phyloP scores from a whole-genome alignment of 208 protist genomes.

The Kentomonas sorsogonicus region DNA sequence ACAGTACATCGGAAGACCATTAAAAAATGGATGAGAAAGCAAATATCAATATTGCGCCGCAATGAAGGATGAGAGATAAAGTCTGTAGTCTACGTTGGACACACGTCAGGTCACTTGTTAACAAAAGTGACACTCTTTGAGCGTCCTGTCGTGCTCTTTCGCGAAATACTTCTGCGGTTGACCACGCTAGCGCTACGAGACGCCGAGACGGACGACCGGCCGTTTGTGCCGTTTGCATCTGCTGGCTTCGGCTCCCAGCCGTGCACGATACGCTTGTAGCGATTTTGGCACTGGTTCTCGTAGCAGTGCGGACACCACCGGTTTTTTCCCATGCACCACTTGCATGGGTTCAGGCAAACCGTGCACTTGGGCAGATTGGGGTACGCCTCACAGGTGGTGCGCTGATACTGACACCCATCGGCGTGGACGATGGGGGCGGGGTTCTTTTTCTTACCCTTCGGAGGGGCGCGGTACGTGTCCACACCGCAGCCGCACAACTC shows the following conservation, averaged over 20 bases:
- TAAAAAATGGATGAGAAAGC: not conserved
- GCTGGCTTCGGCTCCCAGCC: slow-evolving; percentile 20
- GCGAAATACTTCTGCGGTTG: too few relatives aligned
- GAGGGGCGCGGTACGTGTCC: slow-evolving; percentile 74
- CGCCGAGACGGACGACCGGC: too few relatives aligned
- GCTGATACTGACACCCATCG: slow-evolving; percentile 69
- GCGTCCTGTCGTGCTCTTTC: too few relatives aligned
- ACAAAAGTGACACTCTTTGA: too few relatives aligned
- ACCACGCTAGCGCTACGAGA: too few relatives aligned
- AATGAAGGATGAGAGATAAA: too few relatives aligned
- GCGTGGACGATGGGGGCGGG: slow-evolving; percentile 51
- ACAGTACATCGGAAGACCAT: not conserved
- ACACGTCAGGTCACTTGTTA: too few relatives aligned
- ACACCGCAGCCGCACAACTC: slow-evolving; percentile 81
- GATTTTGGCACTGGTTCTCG: slow-evolving; percentile 66
- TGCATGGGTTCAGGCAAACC: slow-evolving; percentile 67
- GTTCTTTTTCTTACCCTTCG: slow-evolving; percentile 72
- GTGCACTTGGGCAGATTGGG: slow-evolving; percentile 70
- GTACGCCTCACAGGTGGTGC: slow-evolving; percentile 76
- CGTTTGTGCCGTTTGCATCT: too few relatives aligned
- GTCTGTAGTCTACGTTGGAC: too few relatives aligned
- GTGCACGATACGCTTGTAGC: slow-evolving; percentile 75
- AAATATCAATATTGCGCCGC: not conserved
- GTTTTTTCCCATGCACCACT: slow-evolving; percentile 63
- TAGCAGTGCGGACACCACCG: slow-evolving; percentile 87